phyloP scores from a whole-genome alignment of 345 rosid genomes.

The Bruguiera sexangula region DNA sequence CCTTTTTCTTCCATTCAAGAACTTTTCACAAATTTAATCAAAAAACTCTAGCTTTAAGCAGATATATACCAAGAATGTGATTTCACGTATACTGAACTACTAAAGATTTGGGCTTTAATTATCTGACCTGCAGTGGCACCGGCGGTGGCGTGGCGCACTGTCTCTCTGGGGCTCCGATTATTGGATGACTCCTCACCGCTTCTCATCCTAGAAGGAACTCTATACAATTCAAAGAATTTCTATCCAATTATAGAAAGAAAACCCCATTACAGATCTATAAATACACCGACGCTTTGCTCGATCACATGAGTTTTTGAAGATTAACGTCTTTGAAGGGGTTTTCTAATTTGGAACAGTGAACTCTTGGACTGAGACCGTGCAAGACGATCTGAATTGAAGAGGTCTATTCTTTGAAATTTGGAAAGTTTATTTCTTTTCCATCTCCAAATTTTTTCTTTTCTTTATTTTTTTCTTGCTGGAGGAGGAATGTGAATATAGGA shows the following conservation, averaged over 20 bases:
- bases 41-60: background rate
- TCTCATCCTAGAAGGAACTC: slow-evolving; percentile 41
- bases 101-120: background rate
- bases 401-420: background rate
- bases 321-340: slow-evolving; percentile 16
- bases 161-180: slow-evolving; percentile 38
- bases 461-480: no score
- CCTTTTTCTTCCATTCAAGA: background rate
- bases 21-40: background rate
- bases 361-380: slow-evolving; percentile 4
- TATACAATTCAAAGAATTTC: slow-evolving; percentile 12
- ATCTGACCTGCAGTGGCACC: slow-evolving; percentile 88
- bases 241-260: slow-evolving; percentile 6
- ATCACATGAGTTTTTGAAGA: slow-evolving; percentile 20
- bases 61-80: slow-evolving; percentile 1
- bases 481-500: no score
- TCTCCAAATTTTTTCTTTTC: no score
- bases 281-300: slow-evolving; percentile 11
- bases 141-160: slow-evolving; percentile 57
- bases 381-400: slow-evolving; percentile 8
- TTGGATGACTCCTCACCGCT: slow-evolving; percentile 36
- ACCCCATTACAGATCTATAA: slow-evolving; percentile 31
- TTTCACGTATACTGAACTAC: background rate
- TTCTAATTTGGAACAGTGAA: slow-evolving; percentile 1
- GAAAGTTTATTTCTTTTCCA: background rate